Evolutionary conservation across 2,329 filamentous ascomycete genomes (phyloP), one percentile per base, ranked within the genome.

Genomic region (Harringtonia lauricola): DNA sequence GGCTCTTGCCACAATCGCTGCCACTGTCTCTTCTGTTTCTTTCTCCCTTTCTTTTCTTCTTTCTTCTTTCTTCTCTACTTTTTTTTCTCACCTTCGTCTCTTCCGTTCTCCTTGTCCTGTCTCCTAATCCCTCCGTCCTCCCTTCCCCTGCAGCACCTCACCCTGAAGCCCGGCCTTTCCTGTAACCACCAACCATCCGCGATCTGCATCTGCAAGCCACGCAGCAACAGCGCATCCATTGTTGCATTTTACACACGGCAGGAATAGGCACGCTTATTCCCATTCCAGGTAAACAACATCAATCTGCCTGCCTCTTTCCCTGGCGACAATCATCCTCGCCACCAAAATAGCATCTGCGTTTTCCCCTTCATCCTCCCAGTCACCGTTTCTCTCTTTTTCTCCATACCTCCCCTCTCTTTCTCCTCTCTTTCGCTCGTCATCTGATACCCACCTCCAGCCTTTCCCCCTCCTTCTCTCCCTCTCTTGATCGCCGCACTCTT

Each of bases 1-100:
- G 7, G 24, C 24, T 26, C 7, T 10, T 26, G 24, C 24, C 24
- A 26, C 24, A 26, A 26, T 10, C 24, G 24, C 24, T 10, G 10
- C 24, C 24, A 26, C 37, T 38, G 36, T 39, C 17, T 33, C 39
- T 34, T 40, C 34, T 47, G 43, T 38, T 34, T 41, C 22, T 46
- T 40, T 39, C 28, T 31, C 31, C 10, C 26, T 39, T 26, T 44
- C 26, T 22, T 31, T 41, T 30, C 48, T 42, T 46, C 44, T 41
- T 39, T 37, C 29, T 46, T 43, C 38, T 36, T 28, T 41, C 18
- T 36, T 31, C 39, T 34, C 36, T 21, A n/a, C 19, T 14, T 38
- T 38, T 36, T 36, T 30, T 37, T 15, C 35, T 34, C 18, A n/a
- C 3, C 30, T 21, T 36, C n/a, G 12, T 36, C n/a, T 33, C 26